These are phyloP conservation scores for Wickerhamomyces alni DNA, from an alignment of 805 yeast genomes.

Conservation along the genomic window DNA sequence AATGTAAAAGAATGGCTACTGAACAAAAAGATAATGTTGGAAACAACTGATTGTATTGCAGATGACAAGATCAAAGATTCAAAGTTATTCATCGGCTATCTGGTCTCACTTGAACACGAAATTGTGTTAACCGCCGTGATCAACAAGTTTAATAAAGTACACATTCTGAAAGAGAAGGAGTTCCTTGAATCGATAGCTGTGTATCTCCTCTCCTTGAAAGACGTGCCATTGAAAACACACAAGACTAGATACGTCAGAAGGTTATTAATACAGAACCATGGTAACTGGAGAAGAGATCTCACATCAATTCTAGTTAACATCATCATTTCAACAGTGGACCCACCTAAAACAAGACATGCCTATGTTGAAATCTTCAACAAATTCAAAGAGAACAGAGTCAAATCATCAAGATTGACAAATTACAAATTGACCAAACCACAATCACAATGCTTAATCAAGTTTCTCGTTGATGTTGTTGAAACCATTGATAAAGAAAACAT, in stretches of 20 bases:
- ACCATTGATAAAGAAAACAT: not conserved
- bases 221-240: too few species aligned
- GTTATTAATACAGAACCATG: not conserved
- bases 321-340: not conserved
- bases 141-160: not conserved
- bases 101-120: not conserved
- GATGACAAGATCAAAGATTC: not conserved
- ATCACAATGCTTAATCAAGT: not conserved
- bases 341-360: not conserved
- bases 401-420: too few species aligned
- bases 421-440: not conserved
- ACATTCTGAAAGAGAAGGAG: not conserved
- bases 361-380: not conserved
- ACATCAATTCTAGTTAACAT: not conserved
- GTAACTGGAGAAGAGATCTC: not conserved
- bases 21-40: not conserved
- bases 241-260: not conserved
- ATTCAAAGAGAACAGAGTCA: too few species aligned
- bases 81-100: not conserved
- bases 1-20: conserved; percentile 1
- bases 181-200: not conserved
- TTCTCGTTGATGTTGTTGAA: not conserved
- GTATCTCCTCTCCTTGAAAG: too few species aligned
- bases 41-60: not conserved
- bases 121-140: not conserved